These are phyloP conservation scores for Posidonia oceanica DNA, from an alignment of 116 monocot genomes.

Conservation along the genomic window DNA sequence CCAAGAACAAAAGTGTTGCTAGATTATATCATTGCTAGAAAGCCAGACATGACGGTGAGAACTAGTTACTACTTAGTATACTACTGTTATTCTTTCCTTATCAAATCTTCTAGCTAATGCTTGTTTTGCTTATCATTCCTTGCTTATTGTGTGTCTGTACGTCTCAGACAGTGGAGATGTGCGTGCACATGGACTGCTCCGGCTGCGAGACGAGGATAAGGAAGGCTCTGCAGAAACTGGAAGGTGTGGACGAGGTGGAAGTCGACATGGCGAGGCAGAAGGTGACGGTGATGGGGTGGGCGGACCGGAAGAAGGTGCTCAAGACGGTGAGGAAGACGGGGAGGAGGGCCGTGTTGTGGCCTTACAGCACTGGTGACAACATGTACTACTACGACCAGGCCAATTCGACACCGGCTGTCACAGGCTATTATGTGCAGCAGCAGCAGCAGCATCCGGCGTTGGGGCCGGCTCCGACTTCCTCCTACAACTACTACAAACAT, in stretches of 20 bases:
- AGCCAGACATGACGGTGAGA: not conserved
- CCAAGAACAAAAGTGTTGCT: no score
- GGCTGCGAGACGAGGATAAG: slow-evolving; percentile 57
- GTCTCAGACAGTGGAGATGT: slow-evolving; percentile 52
- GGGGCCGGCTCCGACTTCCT: slow-evolving; percentile 20
- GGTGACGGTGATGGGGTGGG: slow-evolving; percentile 70
- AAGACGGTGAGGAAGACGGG: slow-evolving; percentile 42
- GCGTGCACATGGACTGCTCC: slow-evolving; percentile 61
- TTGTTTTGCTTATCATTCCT: not conserved
- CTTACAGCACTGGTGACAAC: slow-evolving; percentile 16
- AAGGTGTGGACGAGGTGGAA: slow-evolving; percentile 59
- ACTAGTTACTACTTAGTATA: not conserved
- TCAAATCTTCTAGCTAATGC: no score
- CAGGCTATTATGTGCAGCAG: not conserved
- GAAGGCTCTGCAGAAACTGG: slow-evolving; percentile 33
- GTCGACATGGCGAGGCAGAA: slow-evolving; percentile 61
- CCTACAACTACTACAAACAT: slow-evolving; percentile 65
- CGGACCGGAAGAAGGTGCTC: slow-evolving; percentile 63
- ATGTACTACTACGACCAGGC: slow-evolving; percentile 16
- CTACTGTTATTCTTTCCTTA: no score
- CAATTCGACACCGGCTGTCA: not conserved
- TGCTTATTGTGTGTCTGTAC: not conserved
- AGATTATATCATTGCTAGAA: no score
- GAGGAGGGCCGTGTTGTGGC: slow-evolving; percentile 46
- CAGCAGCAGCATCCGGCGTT: slow-evolving; percentile 8